A percentile compares a stretch with the other conserved stretches of the same genome.
Evolutionary conservation across 1,284 basidiomycete species (phyloP).

Genomic region (Xerocomus nothofagi): DNA sequence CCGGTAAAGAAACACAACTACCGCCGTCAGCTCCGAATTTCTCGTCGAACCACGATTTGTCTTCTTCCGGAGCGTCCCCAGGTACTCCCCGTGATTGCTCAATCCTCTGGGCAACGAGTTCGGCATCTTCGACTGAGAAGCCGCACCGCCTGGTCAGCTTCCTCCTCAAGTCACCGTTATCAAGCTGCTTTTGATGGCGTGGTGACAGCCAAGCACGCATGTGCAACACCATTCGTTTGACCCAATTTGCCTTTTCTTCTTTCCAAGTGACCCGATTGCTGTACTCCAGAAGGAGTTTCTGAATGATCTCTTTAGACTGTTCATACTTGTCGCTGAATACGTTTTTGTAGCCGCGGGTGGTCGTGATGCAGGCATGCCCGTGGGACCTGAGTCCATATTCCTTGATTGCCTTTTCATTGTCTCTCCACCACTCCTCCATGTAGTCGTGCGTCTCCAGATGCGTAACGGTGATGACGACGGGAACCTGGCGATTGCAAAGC

Average conservation of each 20-base stretch:
- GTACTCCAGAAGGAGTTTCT: conserved; percentile 19
- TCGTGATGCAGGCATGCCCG: conserved; percentile 33
- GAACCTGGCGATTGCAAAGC: conserved; percentile 33
- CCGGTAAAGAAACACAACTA: conserved; percentile 18
- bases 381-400: conserved; percentile 25
- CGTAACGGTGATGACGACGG: conserved; percentile 39
- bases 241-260: conserved; percentile 30
- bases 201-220: conserved; percentile 27
- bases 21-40: conserved; percentile 12
- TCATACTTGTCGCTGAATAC: conserved; percentile 27
- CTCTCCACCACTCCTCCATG: conserved; percentile 36
- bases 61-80: conserved; percentile 11
- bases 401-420: conserved; percentile 25
- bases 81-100: conserved; percentile 11
- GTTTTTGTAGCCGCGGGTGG: conserved; percentile 23
- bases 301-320: conserved; percentile 19
- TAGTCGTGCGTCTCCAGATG: conserved; percentile 35
- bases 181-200: conserved; percentile 9
- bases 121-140: conserved; percentile 24
- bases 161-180: conserved; percentile 15
- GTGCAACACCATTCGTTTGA: conserved; percentile 30
- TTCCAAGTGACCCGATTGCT: conserved; percentile 22
- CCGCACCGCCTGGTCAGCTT: conserved; percentile 29
- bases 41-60: conserved; percentile 24
- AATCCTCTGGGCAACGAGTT: conserved; percentile 22